phyloP scores from a whole-genome alignment of 116 monocot species.

The Iris pallida region DNA sequence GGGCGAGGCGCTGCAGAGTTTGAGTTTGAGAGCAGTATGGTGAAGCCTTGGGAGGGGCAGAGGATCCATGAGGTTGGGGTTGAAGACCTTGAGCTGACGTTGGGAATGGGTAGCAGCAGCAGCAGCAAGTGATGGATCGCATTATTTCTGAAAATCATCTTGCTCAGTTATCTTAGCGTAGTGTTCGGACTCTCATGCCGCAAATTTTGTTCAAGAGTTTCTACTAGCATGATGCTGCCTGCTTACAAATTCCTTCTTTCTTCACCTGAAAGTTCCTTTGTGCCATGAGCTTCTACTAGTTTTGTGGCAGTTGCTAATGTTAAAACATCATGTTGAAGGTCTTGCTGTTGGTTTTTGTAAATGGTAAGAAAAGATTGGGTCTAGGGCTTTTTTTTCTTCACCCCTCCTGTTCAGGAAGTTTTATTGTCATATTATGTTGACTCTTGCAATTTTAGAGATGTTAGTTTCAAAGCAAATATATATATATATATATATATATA shows the following conservation, averaged over 20 bases:
- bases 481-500: too few species aligned
- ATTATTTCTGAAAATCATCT: too few species aligned
- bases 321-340: not conserved
- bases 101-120: conserved; percentile 37
- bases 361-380: not conserved
- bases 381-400: not conserved
- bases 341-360: not conserved
- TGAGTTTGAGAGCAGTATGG: conserved; percentile 66
- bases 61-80: conserved; percentile 78
- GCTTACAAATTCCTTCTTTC: conserved; percentile 4
- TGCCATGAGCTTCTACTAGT: not conserved
- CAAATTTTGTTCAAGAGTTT: not conserved
- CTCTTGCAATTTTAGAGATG: not conserved
- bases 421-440: not conserved
- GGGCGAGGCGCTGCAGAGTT: conserved; percentile 42
- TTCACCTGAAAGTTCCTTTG: not conserved
- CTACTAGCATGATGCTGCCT: not conserved
- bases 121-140: too few species aligned
- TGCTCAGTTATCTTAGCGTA: too few species aligned
- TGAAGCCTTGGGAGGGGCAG: conserved; percentile 92
- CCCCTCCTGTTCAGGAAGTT: not conserved
- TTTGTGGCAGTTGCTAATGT: not conserved
- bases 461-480: not conserved
- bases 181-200: not conserved
- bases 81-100: conserved; percentile 82